phyloP scores from a whole-genome alignment of 2,329 filamentous ascomycete species.

The Beauveria caledonica region DNA sequence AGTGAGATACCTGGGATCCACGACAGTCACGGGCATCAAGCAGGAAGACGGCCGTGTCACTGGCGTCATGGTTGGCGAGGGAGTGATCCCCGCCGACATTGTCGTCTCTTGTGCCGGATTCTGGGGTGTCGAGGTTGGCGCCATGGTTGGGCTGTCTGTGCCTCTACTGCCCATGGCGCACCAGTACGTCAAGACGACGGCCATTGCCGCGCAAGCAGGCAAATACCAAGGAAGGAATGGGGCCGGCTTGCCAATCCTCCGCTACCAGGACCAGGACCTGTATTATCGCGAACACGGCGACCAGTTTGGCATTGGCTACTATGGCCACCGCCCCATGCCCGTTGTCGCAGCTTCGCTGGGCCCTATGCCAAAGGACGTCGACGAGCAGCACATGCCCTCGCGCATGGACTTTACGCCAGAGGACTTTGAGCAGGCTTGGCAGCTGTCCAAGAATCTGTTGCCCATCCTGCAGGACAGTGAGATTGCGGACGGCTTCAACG shows the following conservation, averaged over 20 bases:
- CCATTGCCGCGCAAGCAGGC: constrained; percentile 35
- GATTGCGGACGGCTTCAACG: constrained; percentile 55
- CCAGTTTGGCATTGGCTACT: constrained; percentile 54
- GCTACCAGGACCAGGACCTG: constrained; percentile 55
- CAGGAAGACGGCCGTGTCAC: constrained; percentile 41
- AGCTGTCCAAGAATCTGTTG: constrained; percentile 44
- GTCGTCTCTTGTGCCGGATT: constrained; percentile 57
- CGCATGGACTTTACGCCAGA: constrained; percentile 50
- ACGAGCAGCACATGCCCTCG: constrained; percentile 56
- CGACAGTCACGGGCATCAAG: constrained; percentile 50
- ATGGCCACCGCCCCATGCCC: constrained; percentile 55
- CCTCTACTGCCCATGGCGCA: constrained; percentile 54
- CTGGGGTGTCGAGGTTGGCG: constrained; percentile 58
- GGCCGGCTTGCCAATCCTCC: constrained; percentile 48
- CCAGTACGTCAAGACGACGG: constrained; percentile 55
- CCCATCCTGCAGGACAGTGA: constrained; percentile 42
- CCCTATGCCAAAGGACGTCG: constrained; percentile 42
- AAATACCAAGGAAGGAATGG: constrained; percentile 34
- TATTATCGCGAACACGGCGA: constrained; percentile 60
- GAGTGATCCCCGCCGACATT: constrained; percentile 48
- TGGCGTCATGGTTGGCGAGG: constrained; percentile 42
- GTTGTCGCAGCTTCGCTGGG: constrained; percentile 47
- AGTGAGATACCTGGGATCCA: constrained; percentile 47
- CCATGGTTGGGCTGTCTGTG: constrained; percentile 49
- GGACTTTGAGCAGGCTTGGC: constrained; percentile 55